Evolutionary conservation across 768 basidiomycete genomes (phyloP), one percentile per base, ranked within the genome.

Genomic region (Phlebiopsis flavidoalba): DNA sequence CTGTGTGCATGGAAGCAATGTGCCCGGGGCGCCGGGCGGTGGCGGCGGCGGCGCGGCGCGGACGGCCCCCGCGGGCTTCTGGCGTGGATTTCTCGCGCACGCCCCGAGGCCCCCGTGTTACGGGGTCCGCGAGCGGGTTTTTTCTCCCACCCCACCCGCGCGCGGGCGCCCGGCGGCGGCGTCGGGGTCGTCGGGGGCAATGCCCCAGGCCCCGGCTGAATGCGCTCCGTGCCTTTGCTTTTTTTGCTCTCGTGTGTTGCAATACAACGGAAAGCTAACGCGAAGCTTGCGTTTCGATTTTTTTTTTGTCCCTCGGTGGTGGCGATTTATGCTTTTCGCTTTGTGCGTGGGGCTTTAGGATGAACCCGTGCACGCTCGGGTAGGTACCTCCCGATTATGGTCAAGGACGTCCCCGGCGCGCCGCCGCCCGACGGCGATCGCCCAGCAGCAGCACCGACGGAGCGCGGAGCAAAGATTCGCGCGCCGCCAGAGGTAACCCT

Each of bases 331-430:
- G 24, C 26, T 31, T 31, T 31, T 31, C 26, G 26, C 26, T 2
- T 31, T 6, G 26, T 55, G 11, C 57, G 26, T 10, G 60, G 51
- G 3, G n/a, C n/a, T 43, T 49, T 66, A 83, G 88, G 74, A 97
- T 98, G 94, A 99, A 99, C 70, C 95, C 97, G 57, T 93, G 91
- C 66, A 98, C 95, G 19, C 85, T 98, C 11, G 92, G 92, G 6
- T 96, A n/a, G 93, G 89, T 98, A 99, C 73, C 80, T 97, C 36
- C 94, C 97, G 22, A 75, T 98, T 60, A 80, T 95, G 55, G 85
- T 91, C 60, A 79, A 82, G 65, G 85, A 87, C 66, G 77, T 83
- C 56, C 83, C 83, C 66, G 87, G 85, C 10, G 88, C 83, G 60
- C 71, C 87, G 67, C 85, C 87, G 35, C 84, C 83, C 21, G 65